Evolutionary conservation across 352 stramenopile species (phyloP).

Genomic region (Pythium graminicola): DNA sequence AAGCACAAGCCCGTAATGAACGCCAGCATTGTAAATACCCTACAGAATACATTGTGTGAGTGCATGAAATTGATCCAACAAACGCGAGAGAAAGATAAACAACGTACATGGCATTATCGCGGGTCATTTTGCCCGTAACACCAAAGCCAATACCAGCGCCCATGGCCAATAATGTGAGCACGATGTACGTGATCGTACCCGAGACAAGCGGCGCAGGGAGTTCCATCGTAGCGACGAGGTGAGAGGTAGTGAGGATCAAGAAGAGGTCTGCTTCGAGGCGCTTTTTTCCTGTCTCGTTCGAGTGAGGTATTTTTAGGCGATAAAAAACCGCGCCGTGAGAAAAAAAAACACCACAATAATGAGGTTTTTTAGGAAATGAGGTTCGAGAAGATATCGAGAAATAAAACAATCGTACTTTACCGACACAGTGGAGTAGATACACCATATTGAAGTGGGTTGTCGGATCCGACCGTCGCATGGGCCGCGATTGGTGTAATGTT

Average conservation of each 20-base stretch:
- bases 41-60: constrained; percentile 27
- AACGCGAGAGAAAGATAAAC: not conserved
- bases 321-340: constrained; percentile 11
- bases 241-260: not conserved
- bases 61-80: too few species aligned
- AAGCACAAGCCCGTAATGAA: constrained; percentile 81
- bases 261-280: not conserved
- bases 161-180: constrained; percentile 78
- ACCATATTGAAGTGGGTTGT: constrained; percentile 2
- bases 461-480: constrained; percentile 3
- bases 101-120: constrained; percentile 78
- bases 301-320: constrained; percentile 15
- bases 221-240: constrained; percentile 40
- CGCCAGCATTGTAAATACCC: constrained; percentile 73
- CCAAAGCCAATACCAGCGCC: constrained; percentile 70
- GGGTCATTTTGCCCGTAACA: constrained; percentile 76
- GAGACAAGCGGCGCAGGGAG: constrained; percentile 70
- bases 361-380: constrained; percentile 9
- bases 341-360: constrained; percentile 6
- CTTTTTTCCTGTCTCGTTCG: too few species aligned
- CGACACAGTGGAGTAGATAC: not conserved
- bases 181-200: constrained; percentile 82
- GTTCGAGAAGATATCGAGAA: constrained; percentile 4
- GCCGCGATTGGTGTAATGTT: too few species aligned
- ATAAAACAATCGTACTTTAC: constrained; percentile 3